Evolutionary conservation across 495 filamentous ascomycete genomes (phyloP).

Genomic region (Penicillium manginii): DNA sequence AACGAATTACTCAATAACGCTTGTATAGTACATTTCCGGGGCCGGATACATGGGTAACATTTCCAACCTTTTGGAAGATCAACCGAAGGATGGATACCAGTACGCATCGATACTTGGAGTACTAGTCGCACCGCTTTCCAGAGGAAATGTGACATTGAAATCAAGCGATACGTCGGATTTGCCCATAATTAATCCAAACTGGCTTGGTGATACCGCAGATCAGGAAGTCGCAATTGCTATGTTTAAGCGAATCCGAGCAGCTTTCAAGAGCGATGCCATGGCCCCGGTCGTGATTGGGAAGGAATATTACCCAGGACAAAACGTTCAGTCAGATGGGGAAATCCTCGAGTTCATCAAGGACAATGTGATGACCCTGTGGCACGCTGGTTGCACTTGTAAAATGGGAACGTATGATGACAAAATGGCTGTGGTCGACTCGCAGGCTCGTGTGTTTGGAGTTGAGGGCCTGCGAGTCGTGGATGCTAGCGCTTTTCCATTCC

Average conservation of each 20-base stretch:
- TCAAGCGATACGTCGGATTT: constrained; percentile 42
- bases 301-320: constrained; percentile 52
- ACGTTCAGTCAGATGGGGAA: constrained; percentile 52
- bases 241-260: constrained; percentile 55
- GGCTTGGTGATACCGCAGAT: constrained; percentile 52
- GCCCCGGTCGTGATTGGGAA: constrained; percentile 44
- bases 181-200: constrained; percentile 60
- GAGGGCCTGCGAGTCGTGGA: constrained; percentile 60
- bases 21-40: constrained; percentile 39
- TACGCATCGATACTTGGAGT: constrained; percentile 48
- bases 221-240: constrained; percentile 56
- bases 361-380: constrained; percentile 48
- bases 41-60: constrained; percentile 43
- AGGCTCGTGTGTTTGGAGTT: constrained; percentile 56
- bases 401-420: constrained; percentile 56
- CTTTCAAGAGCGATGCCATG: constrained; percentile 46
- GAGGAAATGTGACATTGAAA: constrained; percentile 59
- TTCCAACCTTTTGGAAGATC: constrained; percentile 38
- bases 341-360: constrained; percentile 50
- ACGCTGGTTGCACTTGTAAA: constrained; percentile 55
- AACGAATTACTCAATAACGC: constrained; percentile 10
- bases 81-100: constrained; percentile 47
- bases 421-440: constrained; percentile 60
- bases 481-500: constrained; percentile 56
- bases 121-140: constrained; percentile 52